Evolutionary conservation across 768 basidiomycete genomes (phyloP).

Genomic region (Phaeotremella skinneri): DNA sequence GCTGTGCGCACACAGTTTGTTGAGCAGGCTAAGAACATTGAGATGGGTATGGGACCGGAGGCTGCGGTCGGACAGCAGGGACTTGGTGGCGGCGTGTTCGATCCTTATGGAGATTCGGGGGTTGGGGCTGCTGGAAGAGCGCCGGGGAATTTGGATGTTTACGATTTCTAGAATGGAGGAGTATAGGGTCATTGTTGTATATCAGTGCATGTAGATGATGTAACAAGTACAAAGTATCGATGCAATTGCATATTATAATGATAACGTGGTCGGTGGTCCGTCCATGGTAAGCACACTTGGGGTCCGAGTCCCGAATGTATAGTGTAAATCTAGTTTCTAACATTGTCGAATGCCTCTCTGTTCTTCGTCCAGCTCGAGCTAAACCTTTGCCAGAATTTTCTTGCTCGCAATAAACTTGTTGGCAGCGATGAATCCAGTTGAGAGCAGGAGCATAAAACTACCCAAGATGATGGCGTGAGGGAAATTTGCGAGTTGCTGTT

Average conservation of each 20-base stretch:
- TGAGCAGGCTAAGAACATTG: conserved; percentile 50
- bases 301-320: too few species aligned
- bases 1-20: conserved; percentile 51
- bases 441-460: conserved; percentile 13
- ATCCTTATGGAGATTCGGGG: conserved; percentile 41
- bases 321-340: too few species aligned
- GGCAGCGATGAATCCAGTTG: conserved; percentile 6
- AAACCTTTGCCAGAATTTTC: conserved; percentile 14
- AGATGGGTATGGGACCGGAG: conserved; percentile 48
- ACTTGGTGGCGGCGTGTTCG: conserved; percentile 20
- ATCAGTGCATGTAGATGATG: too few species aligned
- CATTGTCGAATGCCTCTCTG: too few species aligned
- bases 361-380: too few species aligned
- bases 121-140: conserved; percentile 17
- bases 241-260: background rate
- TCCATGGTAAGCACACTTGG: too few species aligned
- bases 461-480: conserved; percentile 19
- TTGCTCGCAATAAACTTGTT: conserved; percentile 10
- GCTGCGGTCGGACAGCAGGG: conserved; percentile 7
- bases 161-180: conserved; percentile 36
- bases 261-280: too few species aligned
- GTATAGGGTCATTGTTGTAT: conserved; percentile 1
- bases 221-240: too few species aligned
- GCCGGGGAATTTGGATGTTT: conserved; percentile 32
- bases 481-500: conserved; percentile 13